Conservation (phyloP, 768 basidiomycete genomes). For the Holtermanniella nyarrowii region DNA sequence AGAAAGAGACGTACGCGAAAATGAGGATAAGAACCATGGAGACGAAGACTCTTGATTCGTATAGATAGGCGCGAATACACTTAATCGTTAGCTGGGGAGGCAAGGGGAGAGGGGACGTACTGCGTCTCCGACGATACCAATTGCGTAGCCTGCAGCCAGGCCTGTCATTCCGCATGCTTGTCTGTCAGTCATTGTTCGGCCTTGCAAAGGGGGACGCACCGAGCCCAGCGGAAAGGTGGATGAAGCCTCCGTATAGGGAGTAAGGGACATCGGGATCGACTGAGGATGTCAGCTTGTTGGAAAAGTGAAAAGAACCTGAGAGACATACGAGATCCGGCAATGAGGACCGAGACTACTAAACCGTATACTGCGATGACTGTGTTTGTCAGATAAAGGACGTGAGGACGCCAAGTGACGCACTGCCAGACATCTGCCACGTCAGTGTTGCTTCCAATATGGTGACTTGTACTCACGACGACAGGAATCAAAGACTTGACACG, state of each 20-base stretch:
- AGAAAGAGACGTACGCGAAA: conserved; percentile 43
- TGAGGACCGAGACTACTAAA: conserved; percentile 87
- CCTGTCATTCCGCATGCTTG: conserved; percentile 78
- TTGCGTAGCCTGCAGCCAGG: conserved; percentile 85
- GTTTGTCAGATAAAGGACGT: neutral
- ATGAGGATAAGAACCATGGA: conserved; percentile 87
- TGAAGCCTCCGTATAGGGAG: conserved; percentile 73
- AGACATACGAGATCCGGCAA: conserved; percentile 56
- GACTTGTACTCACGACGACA: conserved; percentile 54
- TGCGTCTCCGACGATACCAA: conserved; percentile 86
- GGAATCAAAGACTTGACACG: conserved; percentile 76
- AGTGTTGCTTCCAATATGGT: neutral
- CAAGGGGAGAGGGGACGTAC: conserved; percentile 46
- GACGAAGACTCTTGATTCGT: conserved; percentile 85
- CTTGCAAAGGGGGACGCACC: conserved; percentile 7
- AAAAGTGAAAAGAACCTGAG: neutral
- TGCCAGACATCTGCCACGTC: conserved; percentile 68
- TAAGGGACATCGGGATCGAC: conserved; percentile 59
- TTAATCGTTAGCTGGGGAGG: conserved; percentile 33
- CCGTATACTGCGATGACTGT: conserved; percentile 86
- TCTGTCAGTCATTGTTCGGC: neutral
- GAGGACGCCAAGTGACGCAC: conserved; percentile 18
- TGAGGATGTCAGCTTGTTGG: conserved; percentile 34
- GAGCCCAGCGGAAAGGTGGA: conserved; percentile 84
- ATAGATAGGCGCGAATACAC: conserved; percentile 84